phyloP scores from a whole-genome alignment of 2,329 filamentous ascomycete genomes.

The Cadophora sp. region DNA sequence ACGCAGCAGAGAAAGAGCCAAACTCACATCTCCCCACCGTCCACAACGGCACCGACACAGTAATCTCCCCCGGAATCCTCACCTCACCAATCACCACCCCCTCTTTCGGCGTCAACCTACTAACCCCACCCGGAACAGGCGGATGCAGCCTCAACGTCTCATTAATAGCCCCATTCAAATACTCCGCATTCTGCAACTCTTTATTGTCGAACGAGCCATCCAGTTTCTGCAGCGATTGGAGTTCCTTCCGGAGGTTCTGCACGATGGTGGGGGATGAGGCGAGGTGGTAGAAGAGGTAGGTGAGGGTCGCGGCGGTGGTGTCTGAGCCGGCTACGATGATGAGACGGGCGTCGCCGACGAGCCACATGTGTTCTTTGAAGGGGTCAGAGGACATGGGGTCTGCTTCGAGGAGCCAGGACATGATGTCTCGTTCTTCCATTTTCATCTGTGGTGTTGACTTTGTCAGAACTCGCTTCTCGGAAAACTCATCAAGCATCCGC shows the following conservation, averaged over 20 bases:
- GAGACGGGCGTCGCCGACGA: slow-evolving; percentile 34
- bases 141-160: slow-evolving; percentile 50
- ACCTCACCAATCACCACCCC: slow-evolving; percentile 43
- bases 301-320: slow-evolving; percentile 50
- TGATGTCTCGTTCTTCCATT: slow-evolving; percentile 28
- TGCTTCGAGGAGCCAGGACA: slow-evolving; percentile 29
- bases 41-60: slow-evolving; percentile 26
- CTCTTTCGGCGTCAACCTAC: slow-evolving; percentile 45
- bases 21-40: slow-evolving; percentile 34
- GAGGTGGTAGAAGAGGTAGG: slow-evolving; percentile 48
- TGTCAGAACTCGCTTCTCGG: not conserved
- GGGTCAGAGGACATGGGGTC: slow-evolving; percentile 16
- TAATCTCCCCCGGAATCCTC: slow-evolving; percentile 32
- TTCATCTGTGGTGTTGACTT: slow-evolving; percentile 9
- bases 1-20: not conserved
- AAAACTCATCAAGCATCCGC: too few species aligned
- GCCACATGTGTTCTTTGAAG: slow-evolving; percentile 20
- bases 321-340: slow-evolving; percentile 50
- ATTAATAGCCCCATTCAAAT: slow-evolving; percentile 48
- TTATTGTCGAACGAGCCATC: slow-evolving; percentile 21
- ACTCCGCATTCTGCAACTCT: slow-evolving; percentile 33
- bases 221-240: slow-evolving; percentile 23
- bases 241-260: slow-evolving; percentile 31
- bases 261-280: slow-evolving; percentile 24
- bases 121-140: slow-evolving; percentile 41